Percentiles rank a stretch among this genome's conserved stretches.
Evolutionary conservation across 345 rosid genomes (phyloP).

Genomic region (Populus alba): DNA sequence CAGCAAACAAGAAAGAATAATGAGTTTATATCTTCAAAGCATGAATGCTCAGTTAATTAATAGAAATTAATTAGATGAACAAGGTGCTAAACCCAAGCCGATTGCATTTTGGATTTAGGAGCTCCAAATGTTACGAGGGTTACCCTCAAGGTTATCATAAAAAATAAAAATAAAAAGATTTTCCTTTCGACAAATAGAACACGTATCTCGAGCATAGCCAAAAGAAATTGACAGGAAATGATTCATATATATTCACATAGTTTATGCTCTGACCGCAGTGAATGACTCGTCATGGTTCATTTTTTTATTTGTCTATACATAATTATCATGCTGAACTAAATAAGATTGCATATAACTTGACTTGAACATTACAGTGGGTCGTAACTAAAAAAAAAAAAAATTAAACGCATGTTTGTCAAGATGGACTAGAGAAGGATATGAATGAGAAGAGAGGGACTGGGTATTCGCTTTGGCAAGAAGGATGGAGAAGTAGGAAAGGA

Average conservation of each 20-base stretch:
- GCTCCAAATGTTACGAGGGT: not conserved
- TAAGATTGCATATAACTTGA: too few species aligned
- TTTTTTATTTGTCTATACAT: not conserved
- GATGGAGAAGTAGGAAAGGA: too few species aligned
- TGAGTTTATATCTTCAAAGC: conserved; percentile 17
- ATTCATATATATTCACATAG: not conserved
- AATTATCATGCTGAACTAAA: not conserved
- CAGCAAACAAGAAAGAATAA: conserved; percentile 23
- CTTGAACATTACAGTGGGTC: too few species aligned
- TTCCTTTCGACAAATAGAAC: too few species aligned
- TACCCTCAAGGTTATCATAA: not conserved
- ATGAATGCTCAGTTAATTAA: not conserved
- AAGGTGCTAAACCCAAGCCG: conserved; percentile 2
- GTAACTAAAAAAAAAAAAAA: too few species aligned
- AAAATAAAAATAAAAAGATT: too few species aligned
- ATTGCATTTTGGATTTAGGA: not conserved
- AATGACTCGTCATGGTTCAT: too few species aligned
- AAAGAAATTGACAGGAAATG: not conserved
- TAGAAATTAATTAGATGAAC: not conserved
- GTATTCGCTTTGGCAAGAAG: too few species aligned
- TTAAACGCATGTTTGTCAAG: too few species aligned
- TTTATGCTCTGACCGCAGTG: not conserved
- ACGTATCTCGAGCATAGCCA: not conserved
- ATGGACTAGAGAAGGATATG: too few species aligned
- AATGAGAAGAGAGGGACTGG: too few species aligned